Base-by-base conservation (phyloP, 2,329 filamentous ascomycete genomes). In the Malbranchea cinnamomea region DNA sequence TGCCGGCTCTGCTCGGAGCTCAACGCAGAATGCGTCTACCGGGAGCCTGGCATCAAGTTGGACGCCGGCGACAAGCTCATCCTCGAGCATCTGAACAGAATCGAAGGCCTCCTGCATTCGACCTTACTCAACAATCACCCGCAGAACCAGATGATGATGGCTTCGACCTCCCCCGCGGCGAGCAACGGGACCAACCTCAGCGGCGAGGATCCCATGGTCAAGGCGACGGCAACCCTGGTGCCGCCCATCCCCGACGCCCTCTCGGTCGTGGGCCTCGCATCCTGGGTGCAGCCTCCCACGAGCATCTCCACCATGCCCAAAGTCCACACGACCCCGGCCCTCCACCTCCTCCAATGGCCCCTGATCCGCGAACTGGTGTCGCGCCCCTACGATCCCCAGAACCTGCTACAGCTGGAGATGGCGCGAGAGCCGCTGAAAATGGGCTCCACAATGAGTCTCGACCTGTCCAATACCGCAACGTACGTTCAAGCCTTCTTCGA, bases 281-380 rank as follows among this genome's bases (percentile, higher is more conserved):
- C 78, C 3, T 84, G 78, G 78, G 69, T 64, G 13, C 70, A 63
- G 32, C 63, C 47, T 47, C 64, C 44, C 45, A 63, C 37, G 43
- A 85, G 82, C 50, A 83, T 87, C 40, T 84, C 79, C 2, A 82
- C 78, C 15, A 87, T 87, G 79, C 81, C 81, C 13, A 85, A 83
- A 53, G 66, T 78, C 10, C 81, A 87, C 52, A 85, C 79, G 0
- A 87, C 81, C 35, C 79, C 80, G 4, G 78, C 79, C 1, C 59
- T 84, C 9, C 32, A 87, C 49, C 59, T 87, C 12, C 60, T 87
- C 4, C 78, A 84, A 45, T 85, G 80, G 71, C 81, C 80, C 8
- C 62, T 84, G 40, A 85, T 87, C 41, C 68, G 78, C 27, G 76
- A 84, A 45, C 60, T 89, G 13, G 77, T 87, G 6, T 77, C 77